A percentile compares a stretch with the other conserved stretches of the same genome.
These are phyloP conservation scores for Sergeia podlipaevii DNA, from an alignment of 208 protist genomes.

Conservation along the genomic window DNA sequence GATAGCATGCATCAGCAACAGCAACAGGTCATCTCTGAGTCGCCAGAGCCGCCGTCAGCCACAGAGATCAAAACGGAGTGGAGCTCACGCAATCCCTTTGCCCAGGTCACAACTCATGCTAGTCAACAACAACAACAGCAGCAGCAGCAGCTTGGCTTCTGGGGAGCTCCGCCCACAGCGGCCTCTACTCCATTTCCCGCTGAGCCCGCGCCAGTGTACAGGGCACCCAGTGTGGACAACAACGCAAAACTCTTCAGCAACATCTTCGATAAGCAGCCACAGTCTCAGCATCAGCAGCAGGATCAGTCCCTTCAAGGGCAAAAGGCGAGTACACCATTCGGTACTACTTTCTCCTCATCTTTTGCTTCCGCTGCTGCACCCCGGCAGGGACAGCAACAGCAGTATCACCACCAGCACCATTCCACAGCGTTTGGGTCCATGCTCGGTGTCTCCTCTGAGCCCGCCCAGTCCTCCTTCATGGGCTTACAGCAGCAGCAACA, in stretches of 20 bases:
- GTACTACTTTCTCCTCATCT: too few relatives aligned
- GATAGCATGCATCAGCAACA: slow-evolving; percentile 15
- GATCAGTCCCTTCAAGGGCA: not conserved
- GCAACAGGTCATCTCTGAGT: slow-evolving; percentile 9
- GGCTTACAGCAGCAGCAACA: not conserved
- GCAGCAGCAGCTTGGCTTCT: not conserved
- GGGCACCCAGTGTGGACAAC: not conserved
- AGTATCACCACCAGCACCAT: not conserved
- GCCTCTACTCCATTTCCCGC: not conserved
- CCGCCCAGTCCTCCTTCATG: not conserved
- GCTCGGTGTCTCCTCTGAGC: not conserved
- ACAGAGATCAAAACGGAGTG: not conserved
- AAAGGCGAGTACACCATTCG: too few relatives aligned
- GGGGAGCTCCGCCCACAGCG: slow-evolving; percentile 1
- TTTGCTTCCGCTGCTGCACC: too few relatives aligned
- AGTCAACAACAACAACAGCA: slow-evolving; percentile 19
- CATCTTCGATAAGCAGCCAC: slow-evolving; percentile 1
- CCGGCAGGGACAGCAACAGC: too few relatives aligned
- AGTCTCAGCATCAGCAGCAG: slow-evolving; percentile 8
- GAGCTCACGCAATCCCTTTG: not conserved
- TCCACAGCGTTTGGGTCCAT: not conserved
- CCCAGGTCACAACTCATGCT: slow-evolving; percentile 10
- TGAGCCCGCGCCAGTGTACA: slow-evolving; percentile 3
- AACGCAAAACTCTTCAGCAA: slow-evolving; percentile 7
- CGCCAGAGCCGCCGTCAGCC: not conserved